Percentiles rank a stretch among this genome's conserved stretches.
Conservation (phyloP, 768 basidiomycete species). For the Dendrothele bispora region DNA sequence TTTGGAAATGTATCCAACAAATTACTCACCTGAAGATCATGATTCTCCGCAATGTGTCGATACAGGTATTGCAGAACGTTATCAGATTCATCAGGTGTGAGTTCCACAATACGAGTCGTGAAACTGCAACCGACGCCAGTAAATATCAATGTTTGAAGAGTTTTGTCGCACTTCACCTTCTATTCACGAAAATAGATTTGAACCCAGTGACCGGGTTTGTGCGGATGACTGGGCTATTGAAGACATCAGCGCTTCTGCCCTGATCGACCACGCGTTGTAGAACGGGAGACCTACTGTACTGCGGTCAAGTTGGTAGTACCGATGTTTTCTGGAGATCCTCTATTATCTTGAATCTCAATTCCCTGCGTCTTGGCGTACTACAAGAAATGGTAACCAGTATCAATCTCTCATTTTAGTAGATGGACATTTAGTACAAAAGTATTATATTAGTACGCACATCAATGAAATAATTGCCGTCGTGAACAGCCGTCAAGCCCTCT, state of each 20-base stretch:
- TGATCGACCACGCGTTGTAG: too few relatives aligned
- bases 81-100: slow-evolving; percentile 54
- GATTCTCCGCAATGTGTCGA: slow-evolving; percentile 54
- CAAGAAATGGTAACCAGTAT: too few relatives aligned
- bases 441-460: too few relatives aligned
- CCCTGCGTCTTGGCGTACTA: slow-evolving; percentile 31
- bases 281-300: slow-evolving; percentile 42
- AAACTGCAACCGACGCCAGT: too few relatives aligned
- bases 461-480: slow-evolving; percentile 44
- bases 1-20: background rate
- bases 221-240: slow-evolving; percentile 51
- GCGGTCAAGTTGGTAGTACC: slow-evolving; percentile 48
- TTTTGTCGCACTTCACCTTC: slow-evolving; percentile 34
- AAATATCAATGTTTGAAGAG: too few relatives aligned
- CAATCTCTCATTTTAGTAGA: too few relatives aligned
- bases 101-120: slow-evolving; percentile 54
- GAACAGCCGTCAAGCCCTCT: slow-evolving; percentile 57
- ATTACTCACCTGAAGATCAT: slow-evolving; percentile 46
- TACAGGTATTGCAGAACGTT: slow-evolving; percentile 46
- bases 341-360: slow-evolving; percentile 33
- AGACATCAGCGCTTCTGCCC: too few relatives aligned
- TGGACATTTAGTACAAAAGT: too few relatives aligned
- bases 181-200: slow-evolving; percentile 58
- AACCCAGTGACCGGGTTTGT: slow-evolving; percentile 63
- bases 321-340: slow-evolving; percentile 55